Base-by-base conservation (phyloP, 2,329 filamentous ascomycete genomes). In the Fusarium mundagurra region DNA sequence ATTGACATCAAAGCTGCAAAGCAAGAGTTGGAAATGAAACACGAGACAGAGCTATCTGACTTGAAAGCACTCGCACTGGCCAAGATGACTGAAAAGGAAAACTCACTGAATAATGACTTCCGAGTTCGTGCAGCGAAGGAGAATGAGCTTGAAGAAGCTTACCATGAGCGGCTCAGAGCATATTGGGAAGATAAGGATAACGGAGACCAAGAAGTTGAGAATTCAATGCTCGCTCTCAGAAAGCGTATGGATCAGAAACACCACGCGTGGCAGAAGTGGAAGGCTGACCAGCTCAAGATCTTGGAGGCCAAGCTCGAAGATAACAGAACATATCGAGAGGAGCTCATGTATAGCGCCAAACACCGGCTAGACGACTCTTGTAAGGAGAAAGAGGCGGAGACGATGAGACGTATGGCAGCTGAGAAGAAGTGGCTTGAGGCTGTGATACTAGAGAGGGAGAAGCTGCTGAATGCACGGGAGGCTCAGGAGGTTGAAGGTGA, bases 371-470 rank as follows among this genome's bases (percentile, higher is more conserved):
- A 76, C 22, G 81, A 77, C n/a, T 62, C 74, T 27, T 76, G 61
- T 39, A 80, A 78, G 4, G 78, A 80, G 24, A 79, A 79, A 50
- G 78, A 80, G 54, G 75, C 72, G 22, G 83, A 82, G 22, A 77
- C 83, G 31, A 67, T 71, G 44, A 80, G 73, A 58, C 81, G 80
- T 36, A 82, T 82, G 54, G 74, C 72, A 12, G 86, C 85, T 0
- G 87, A 90, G 81, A 78, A 82, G 64, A 81, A 79, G 64, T 90
- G 88, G 88, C 78, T 85, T 31, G 79, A 81, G 41, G 81, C 83
- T 47, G 84, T 88, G 8, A 71, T 84, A 10, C 77, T 82, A 11
- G 88, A 88, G 77, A 82, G 87, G 17, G 77, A 75, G 36, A 81
- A 78, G 43, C 76, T 88, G 72, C 78, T 90, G 53, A 78, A 67